Conservation (phyloP, 257 asterid genomes). For the Solanum rostratum region DNA sequence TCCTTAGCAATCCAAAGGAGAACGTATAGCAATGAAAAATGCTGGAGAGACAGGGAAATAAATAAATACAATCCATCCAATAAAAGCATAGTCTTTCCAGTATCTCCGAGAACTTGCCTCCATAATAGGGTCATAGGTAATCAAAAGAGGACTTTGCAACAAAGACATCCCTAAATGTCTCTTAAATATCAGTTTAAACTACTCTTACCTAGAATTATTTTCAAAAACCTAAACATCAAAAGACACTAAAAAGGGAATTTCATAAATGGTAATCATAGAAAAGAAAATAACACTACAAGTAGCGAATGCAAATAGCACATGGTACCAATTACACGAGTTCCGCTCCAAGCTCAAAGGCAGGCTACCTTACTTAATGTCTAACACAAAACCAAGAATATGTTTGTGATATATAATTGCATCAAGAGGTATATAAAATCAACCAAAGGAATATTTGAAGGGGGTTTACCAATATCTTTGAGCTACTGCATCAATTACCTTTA, state of each 20-base stretch:
- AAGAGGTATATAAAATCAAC: neutral
- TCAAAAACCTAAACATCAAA: neutral
- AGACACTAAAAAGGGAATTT: neutral
- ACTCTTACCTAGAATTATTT: neutral
- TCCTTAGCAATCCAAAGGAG: neutral
- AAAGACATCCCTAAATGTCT: neutral
- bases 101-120: neutral
- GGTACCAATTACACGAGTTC: neutral
- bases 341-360: neutral
- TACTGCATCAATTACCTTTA: neutral
- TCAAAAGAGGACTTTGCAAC: neutral
- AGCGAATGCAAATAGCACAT: neutral
- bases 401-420: neutral
- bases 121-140: neutral
- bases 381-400: neutral
- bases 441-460: neutral
- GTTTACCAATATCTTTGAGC: neutral
- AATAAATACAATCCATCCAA: neutral
- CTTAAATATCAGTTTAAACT: neutral
- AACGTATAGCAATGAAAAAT: neutral
- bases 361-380: neutral
- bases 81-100: neutral
- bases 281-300: neutral
- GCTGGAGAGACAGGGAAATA: neutral
- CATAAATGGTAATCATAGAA: neutral